phyloP scores from a whole-genome alignment of 164 flowering plant genomes.

The Pachysandra terminalis region DNA sequence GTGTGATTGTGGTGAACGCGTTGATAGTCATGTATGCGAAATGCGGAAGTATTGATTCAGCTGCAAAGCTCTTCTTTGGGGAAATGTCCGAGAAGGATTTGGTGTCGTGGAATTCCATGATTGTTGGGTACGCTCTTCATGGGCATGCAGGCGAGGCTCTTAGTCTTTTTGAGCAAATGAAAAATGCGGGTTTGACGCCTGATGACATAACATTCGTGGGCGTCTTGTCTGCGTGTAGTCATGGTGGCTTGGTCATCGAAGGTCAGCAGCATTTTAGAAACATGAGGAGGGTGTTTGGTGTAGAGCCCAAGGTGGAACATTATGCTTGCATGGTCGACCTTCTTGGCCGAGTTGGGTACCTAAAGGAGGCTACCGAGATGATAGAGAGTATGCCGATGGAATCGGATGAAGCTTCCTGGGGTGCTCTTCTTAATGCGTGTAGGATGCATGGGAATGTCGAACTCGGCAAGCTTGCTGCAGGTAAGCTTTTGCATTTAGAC shows the following conservation, averaged over 20 bases:
- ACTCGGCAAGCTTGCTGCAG: conserved; percentile 41
- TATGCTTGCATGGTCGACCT: conserved; percentile 54
- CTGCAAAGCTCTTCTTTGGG: conserved; percentile 29
- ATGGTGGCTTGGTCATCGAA: conserved; percentile 40
- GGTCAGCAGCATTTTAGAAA: conserved; percentile 31
- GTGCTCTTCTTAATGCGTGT: conserved; percentile 57
- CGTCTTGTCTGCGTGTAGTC: conserved; percentile 53
- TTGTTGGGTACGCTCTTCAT: conserved; percentile 42
- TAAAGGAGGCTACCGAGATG: conserved; percentile 43
- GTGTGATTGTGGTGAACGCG: conserved; percentile 41
- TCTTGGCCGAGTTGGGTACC: conserved; percentile 42
- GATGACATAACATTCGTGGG: conserved; percentile 51
- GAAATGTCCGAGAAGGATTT: conserved; percentile 34
- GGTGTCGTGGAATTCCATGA: conserved; percentile 60
- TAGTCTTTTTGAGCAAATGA: conserved; percentile 38
- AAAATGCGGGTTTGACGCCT: conserved; percentile 21
- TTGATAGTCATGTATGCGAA: conserved; percentile 59
- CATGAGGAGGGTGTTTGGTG: conserved; percentile 27
- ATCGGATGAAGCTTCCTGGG: conserved; percentile 52
- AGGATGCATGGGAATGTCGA: conserved; percentile 46
- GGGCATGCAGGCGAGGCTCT: conserved; percentile 42
- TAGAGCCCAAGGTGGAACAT: conserved; percentile 48
- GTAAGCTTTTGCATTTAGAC: conserved; percentile 35
- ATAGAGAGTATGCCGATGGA: conserved; percentile 47
- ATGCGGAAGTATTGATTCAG: conserved; percentile 45